Evolutionary conservation across 2,329 filamentous ascomycete genomes (phyloP).

Genomic region (Diaporthe velutina): DNA sequence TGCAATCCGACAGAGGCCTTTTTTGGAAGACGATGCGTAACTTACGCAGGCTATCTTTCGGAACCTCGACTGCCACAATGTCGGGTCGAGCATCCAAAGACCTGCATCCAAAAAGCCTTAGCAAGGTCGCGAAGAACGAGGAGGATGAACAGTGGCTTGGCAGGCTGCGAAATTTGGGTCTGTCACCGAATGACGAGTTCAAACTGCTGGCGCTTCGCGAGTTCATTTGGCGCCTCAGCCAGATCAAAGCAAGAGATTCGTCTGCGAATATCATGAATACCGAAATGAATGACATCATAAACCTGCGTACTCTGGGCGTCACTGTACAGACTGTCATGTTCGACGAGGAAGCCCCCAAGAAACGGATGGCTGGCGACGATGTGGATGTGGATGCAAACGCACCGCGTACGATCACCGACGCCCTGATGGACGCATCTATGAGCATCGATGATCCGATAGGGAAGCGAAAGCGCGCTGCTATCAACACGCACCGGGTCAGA

Average conservation of each 20-base stretch:
- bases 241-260: constrained; percentile 73
- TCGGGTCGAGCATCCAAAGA: constrained; percentile 70
- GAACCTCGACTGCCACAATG: constrained; percentile 69
- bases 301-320: constrained; percentile 80
- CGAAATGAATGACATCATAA: constrained; percentile 78
- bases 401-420: constrained; percentile 88
- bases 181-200: constrained; percentile 86
- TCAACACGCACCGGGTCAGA: constrained; percentile 64
- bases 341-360: constrained; percentile 76
- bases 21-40: constrained; percentile 89
- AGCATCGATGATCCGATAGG: constrained; percentile 80
- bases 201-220: constrained; percentile 89
- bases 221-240: constrained; percentile 89
- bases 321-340: constrained; percentile 93
- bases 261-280: constrained; percentile 50
- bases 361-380: constrained; percentile 50
- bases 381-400: constrained; percentile 54
- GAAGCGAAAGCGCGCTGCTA: constrained; percentile 63
- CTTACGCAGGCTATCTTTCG: constrained; percentile 74
- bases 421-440: constrained; percentile 90
- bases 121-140: constrained; percentile 80
- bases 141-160: constrained; percentile 96
- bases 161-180: constrained; percentile 85
- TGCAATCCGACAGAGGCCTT: constrained; percentile 81
- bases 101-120: constrained; percentile 68